Percentiles rank a stretch among this genome's conserved stretches.
Evolutionary conservation across 345 rosid genomes (phyloP).

Genomic region (Rhodamnia rubescens): DNA sequence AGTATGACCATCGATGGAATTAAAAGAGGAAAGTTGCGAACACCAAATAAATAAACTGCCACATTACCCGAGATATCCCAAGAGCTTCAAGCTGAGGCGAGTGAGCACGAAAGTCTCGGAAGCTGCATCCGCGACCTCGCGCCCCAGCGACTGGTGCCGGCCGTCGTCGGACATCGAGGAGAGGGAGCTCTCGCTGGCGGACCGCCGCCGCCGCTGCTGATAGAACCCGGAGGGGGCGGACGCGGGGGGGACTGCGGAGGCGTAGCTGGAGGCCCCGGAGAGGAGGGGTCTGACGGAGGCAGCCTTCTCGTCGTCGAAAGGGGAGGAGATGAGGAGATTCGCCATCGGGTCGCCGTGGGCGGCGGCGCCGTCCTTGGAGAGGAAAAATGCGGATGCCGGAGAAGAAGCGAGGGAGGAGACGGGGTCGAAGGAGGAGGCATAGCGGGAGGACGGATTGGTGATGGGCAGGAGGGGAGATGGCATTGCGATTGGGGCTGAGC

Average conservation of each 20-base stretch:
- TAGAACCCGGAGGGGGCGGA: slow-evolving; percentile 5
- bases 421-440: not conserved
- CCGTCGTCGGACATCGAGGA: slow-evolving; percentile 23
- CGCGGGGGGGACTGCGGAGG: not conserved
- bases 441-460: not conserved
- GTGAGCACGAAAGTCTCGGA: slow-evolving; percentile 55
- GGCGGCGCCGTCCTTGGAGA: not conserved
- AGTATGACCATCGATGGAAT: not conserved
- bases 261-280: slow-evolving; percentile 41
- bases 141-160: slow-evolving; percentile 21
- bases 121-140: slow-evolving; percentile 52
- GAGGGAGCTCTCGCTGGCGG: slow-evolving; percentile 48
- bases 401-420: not conserved
- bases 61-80: slow-evolving; percentile 61
- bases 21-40: not conserved
- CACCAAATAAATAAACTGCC: not conserved
- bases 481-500: not conserved
- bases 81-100: slow-evolving; percentile 54
- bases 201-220: slow-evolving; percentile 53
- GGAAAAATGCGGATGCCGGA: not conserved
- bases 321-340: slow-evolving; percentile 38
- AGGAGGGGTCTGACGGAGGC: slow-evolving; percentile 37
- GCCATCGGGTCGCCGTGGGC: slow-evolving; percentile 19
- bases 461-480: slow-evolving; percentile 9
- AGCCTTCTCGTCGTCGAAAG: slow-evolving; percentile 27